phyloP scores from a whole-genome alignment of 2,329 filamentous ascomycete genomes.

The Fusarium domesticum region DNA sequence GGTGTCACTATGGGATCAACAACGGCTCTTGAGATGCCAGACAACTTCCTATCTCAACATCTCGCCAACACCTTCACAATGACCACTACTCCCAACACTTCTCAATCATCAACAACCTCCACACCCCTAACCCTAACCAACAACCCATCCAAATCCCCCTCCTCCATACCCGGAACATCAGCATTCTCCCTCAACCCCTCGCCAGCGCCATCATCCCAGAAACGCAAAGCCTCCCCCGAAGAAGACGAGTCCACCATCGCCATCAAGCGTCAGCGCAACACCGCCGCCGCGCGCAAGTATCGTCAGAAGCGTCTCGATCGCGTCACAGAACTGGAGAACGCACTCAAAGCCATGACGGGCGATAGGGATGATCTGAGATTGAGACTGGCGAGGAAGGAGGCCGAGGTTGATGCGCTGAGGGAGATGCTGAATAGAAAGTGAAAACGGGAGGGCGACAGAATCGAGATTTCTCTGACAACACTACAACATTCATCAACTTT shows the following conservation, averaged over 20 bases:
- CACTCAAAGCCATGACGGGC: conserved; percentile 54
- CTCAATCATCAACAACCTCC: conserved; percentile 2
- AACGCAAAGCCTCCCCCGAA: conserved; percentile 24
- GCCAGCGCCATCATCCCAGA: conserved; percentile 14
- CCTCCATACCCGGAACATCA: conserved; percentile 23
- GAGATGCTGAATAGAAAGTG: conserved; percentile 43
- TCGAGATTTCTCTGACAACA: not conserved
- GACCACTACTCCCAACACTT: conserved; percentile 8
- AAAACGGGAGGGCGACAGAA: not conserved
- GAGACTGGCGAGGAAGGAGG: conserved; percentile 61
- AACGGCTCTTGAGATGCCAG: conserved; percentile 13
- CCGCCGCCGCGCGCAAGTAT: conserved; percentile 68
- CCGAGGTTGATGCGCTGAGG: conserved; percentile 60
- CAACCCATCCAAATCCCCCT: conserved; percentile 16
- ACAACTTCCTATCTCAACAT: conserved; percentile 18
- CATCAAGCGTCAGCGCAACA: conserved; percentile 65
- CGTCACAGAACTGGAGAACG: conserved; percentile 58
- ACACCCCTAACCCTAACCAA: conserved; percentile 5
- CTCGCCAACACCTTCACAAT: conserved; percentile 9
- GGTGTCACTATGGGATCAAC: conserved; percentile 3
- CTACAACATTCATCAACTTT: not conserved
- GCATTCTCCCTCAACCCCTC: conserved; percentile 24
- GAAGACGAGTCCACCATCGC: conserved; percentile 28
- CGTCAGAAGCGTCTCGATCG: conserved; percentile 68
- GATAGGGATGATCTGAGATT: conserved; percentile 64